Evolutionary conservation across 129 eudicot species (phyloP), one percentile per base, ranked within the genome.

Genomic region (Apium graveolens): DNA sequence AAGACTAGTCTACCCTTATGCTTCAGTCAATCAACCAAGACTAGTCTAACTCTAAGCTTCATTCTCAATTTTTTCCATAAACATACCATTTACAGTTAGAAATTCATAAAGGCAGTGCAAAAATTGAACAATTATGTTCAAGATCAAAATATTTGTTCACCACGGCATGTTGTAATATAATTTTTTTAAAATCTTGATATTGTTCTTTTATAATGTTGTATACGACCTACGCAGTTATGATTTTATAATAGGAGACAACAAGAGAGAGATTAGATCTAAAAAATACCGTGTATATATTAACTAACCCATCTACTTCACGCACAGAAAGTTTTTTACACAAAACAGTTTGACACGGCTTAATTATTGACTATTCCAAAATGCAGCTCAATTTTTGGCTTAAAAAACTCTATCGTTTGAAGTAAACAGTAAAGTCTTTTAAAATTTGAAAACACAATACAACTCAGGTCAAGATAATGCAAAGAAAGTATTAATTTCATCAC

Each of bases 21-120:
- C 72, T 66, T 26, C 16, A 66, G 72, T 31, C 41, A 78, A 26
- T 66, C 41, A 78, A 77, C 51, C 31, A 45, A 46, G 26, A 39
- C 38, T 5, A 13, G 75, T 17, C 74, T 70, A 66, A 27, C 35
- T 39, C 5, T 66, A 32, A 31, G 9, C 72, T 66, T 26, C 16
- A 66, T 39, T 31, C 41, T 66, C 41, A 14, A 27, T 29, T 66
- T 5, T 11, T 63, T 20, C 20, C 21, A 4, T 13, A 9, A 31
- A 31, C 72, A 31, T 29, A 4, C 37, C 2, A 66, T 66, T 66
- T 31, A 31, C 72, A 27, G 24, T 5, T 66, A 31, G 39, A 10
- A 66, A 14, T 13, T 66, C 10, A 13, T 3, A 0, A 21, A 70
- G 11, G 13, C n/a, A 70, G 14, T 18, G 27, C 0, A 37, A 37